A percentile compares a stretch with the other conserved stretches of the same genome.
These are phyloP conservation scores for Pistacia vera DNA, from an alignment of 345 rosid genomes.

Conservation along the genomic window DNA sequence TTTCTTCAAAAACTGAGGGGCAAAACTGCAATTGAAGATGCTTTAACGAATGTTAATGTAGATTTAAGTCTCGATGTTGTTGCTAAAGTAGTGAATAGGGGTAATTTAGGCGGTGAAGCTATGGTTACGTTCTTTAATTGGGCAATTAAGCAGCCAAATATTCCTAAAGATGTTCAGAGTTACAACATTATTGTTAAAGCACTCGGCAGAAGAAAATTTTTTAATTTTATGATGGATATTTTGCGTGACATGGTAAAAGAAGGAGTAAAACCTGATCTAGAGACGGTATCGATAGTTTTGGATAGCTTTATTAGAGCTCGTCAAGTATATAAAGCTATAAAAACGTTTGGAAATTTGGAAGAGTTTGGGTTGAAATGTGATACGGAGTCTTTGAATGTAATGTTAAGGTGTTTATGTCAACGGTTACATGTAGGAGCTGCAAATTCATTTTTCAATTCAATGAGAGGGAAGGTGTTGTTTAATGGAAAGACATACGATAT, in stretches of 20 bases:
- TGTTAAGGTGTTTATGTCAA: slow-evolving; percentile 64
- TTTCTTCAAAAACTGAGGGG: slow-evolving; percentile 77
- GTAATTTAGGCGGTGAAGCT: slow-evolving; percentile 70
- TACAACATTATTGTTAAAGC: slow-evolving; percentile 65
- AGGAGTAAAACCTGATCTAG: slow-evolving; percentile 39
- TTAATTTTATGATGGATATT: slow-evolving; percentile 47
- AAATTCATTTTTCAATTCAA: slow-evolving; percentile 49
- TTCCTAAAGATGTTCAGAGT: slow-evolving; percentile 44
- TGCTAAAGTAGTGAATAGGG: slow-evolving; percentile 63
- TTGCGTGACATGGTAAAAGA: slow-evolving; percentile 44
- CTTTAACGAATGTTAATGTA: slow-evolving; percentile 48
- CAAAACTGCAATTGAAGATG: slow-evolving; percentile 46
- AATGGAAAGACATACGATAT: slow-evolving; percentile 58
- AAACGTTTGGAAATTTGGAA: slow-evolving; percentile 50
- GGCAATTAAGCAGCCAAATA: slow-evolving; percentile 63
- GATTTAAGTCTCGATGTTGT: slow-evolving; percentile 58
- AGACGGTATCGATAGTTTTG: slow-evolving; percentile 55
- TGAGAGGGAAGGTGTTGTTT: slow-evolving; percentile 52
- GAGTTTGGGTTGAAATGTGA: slow-evolving; percentile 54
- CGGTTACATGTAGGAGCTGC: slow-evolving; percentile 78
- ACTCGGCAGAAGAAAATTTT: slow-evolving; percentile 71
- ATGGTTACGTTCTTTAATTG: slow-evolving; percentile 74
- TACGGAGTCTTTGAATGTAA: slow-evolving; percentile 62
- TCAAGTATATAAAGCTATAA: slow-evolving; percentile 54
- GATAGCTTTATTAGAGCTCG: slow-evolving; percentile 59